Conservation (phyloP, 106 monocot genomes). For the Cymbidium sinense region DNA sequence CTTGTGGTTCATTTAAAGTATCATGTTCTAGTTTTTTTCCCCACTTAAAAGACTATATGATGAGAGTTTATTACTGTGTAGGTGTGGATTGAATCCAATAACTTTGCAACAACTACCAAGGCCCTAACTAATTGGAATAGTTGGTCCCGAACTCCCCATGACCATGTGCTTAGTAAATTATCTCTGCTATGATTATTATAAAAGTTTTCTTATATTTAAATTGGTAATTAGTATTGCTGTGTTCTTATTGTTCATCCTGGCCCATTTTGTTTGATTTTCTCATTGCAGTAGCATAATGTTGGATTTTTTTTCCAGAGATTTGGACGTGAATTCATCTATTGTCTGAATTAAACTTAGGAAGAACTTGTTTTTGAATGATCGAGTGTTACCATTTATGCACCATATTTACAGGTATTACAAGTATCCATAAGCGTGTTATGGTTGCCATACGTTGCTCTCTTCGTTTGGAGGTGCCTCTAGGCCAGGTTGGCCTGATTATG, state of each 20-base stretch:
- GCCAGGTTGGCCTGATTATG: slow-evolving; percentile 39
- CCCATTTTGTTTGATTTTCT: not conserved
- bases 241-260: not conserved
- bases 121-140: no score
- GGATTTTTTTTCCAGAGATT: not conserved
- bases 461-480: slow-evolving; percentile 89
- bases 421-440: slow-evolving; percentile 60
- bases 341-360: not conserved
- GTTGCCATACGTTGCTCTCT: slow-evolving; percentile 83
- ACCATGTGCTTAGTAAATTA: no score
- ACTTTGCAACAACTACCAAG: no score
- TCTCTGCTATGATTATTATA: not conserved
- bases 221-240: not conserved
- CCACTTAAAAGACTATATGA: no score
- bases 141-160: no score
- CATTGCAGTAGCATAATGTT: not conserved
- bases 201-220: not conserved
- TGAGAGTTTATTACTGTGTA: no score
- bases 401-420: slow-evolving; percentile 60
- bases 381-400: not conserved
- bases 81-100: no score
- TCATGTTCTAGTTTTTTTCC: not conserved
- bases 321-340: not conserved
- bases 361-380: not conserved
- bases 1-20: not conserved